Base-by-base conservation (phyloP, 352 stramenopile species). In the Blastocystis sp. region DNA sequence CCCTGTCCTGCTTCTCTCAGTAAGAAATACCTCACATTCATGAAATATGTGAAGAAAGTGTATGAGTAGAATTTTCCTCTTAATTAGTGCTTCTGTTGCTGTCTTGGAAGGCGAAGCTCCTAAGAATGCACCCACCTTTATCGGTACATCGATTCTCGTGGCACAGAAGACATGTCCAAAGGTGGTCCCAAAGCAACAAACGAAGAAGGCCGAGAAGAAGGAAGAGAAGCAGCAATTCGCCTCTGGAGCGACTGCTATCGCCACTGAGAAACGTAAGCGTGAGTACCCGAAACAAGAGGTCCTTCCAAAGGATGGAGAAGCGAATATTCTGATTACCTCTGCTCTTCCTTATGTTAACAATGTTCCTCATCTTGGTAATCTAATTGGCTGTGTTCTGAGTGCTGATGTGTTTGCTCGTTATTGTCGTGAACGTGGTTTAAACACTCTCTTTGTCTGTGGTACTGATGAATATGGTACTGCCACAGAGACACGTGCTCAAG, bases 311-410 rank as follows among this genome's bases (percentile, higher is more conserved):
- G 40, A 35, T 13, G 89, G 80, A 2, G 15, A 90, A 53, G 53
- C 89, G 40, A 90, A 90, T 59, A 90, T 90, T 59, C 48, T 90
- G 22, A 90, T 90, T 68, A 90, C 89, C 7, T 88, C 59, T 15
- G 89, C 89, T 19, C 57, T 90, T 19, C 89, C 89, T 24, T 90
- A 90, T 57, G 89, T 90, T 37, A 90, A 90, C 82, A 90, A 90
- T 44, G 89, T 90, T 17, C 89, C 89, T 19, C 89, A 90, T 59
- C 68, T 90, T n/a, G 89, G 89, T 73, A 90, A 90, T 59, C 59
- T 90, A 2, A 90, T 90, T 40, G 89, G 89, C 19, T 90, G 89
- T 57, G 89, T 90, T 42, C 68, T 90, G 42, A 90, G 69, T 37
- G 89, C 89, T 17, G 89, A 90, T 48, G 57, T 90, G 30, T 90